Percentiles rank a stretch among this genome's conserved stretches.
phyloP scores from a whole-genome alignment of 345 rosid genomes.

The Clarkia xantiana region DNA sequence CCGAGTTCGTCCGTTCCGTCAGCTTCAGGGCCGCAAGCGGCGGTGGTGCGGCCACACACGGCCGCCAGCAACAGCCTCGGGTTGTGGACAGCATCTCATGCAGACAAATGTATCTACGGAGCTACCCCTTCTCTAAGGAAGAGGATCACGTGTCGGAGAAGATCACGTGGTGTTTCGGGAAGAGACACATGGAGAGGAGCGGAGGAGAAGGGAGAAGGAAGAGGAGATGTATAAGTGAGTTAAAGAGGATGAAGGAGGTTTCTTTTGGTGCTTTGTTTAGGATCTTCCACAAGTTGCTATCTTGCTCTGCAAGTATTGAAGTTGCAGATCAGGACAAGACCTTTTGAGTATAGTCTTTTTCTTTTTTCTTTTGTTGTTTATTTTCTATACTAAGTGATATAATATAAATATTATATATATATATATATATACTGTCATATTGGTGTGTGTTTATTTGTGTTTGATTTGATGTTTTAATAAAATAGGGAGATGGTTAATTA shows the following conservation, averaged over 20 bases:
- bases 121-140: constrained; percentile 63
- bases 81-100: constrained; percentile 78
- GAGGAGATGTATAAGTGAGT: constrained; percentile 13
- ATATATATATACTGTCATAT: too few species aligned
- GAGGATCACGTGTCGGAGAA: constrained; percentile 23
- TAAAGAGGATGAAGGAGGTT: constrained; percentile 39
- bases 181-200: not conserved
- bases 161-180: constrained; percentile 35
- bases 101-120: constrained; percentile 70
- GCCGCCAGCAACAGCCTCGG: constrained; percentile 15
- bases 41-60: constrained; percentile 8
- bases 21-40: constrained; percentile 9
- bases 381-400: too few species aligned
- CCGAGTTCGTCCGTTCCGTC: constrained; percentile 42
- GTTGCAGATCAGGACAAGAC: constrained; percentile 18
- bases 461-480: too few species aligned
- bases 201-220: not conserved
- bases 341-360: not conserved
- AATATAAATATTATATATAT: too few species aligned
- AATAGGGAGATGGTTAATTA: too few species aligned
- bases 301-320: constrained; percentile 42
- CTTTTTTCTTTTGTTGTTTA: too few species aligned
- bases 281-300: constrained; percentile 34
- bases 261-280: constrained; percentile 34
- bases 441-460: too few species aligned